Evolutionary conservation across 2,329 filamentous ascomycete species (phyloP), one percentile per base, ranked within the genome.

Genomic region (Myriosclerotinia duriaeana): DNA sequence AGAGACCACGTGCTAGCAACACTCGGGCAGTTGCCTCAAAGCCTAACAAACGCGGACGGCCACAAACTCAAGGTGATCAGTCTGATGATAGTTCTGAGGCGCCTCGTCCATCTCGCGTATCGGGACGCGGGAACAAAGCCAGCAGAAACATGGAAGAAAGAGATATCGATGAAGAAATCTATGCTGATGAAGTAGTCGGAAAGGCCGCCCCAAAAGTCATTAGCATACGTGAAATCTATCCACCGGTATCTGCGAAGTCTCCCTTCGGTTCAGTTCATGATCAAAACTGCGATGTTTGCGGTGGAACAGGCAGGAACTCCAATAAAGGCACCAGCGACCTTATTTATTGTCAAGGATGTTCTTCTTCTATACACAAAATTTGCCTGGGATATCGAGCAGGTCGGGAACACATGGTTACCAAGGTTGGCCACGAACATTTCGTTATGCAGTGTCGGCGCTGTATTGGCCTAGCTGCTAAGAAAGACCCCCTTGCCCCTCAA

Each of bases 291-390:
- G 88, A 91, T 71, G 84, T 87, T 3, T 99, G 95, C 75, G 80
- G 79, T 58, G 78, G 80, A n/a, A 78, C 77, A 20, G 83, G 84
- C 11, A 80, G 84, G 58, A 80, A 83, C 30, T 77, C 79, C 1
- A 83, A 81, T 66, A 89, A 88, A 74, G 92, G 91, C 15, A 68
- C 55, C 44, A 76, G 75, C 0, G 81, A 85, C 50, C 80, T 99
- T 34, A 84, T 99, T 44, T 88, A 89, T 74, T 99, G 95, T 72
- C 96, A 99, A 78, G 95, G 95, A 40, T 99, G 95, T 76, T 92
- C 89, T 2, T 82, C 89, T 58, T 84, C 90, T 0, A 97, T 92
- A 72, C 95, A 99, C 78, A 92, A 91, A 76, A 80, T 79, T 52
- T 99, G 95, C 74, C 82, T 99, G 38, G 93, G 94, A 1, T 81